Percentiles rank a stretch among this genome's conserved stretches.
phyloP scores from a whole-genome alignment of 352 stramenopile species.

The Aphanomyces euteiches region DNA sequence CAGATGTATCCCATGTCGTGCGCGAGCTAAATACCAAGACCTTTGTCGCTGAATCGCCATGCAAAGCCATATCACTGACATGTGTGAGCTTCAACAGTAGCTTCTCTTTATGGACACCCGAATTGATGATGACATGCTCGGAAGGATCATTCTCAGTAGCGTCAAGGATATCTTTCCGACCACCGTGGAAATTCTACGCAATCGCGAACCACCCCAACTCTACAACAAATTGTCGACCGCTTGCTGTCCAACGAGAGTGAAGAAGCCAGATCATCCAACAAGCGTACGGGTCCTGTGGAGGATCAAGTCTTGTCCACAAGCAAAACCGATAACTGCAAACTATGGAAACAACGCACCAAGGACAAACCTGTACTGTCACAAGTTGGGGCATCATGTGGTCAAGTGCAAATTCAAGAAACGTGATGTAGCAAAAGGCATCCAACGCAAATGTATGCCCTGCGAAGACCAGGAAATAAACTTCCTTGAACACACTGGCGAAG shows the following conservation, averaged over 20 bases:
- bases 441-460: neutral
- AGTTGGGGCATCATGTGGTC: neutral
- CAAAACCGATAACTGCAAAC: neutral
- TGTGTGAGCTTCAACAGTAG: slow-evolving; percentile 2
- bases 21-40: slow-evolving; percentile 6
- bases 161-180: slow-evolving; percentile 8
- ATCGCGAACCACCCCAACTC: slow-evolving; percentile 8
- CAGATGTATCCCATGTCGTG: slow-evolving; percentile 12
- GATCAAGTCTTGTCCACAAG: neutral
- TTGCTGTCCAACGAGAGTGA: slow-evolving; percentile 9
- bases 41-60: slow-evolving; percentile 6
- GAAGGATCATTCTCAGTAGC: slow-evolving; percentile 7
- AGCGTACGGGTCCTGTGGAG: neutral
- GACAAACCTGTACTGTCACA: slow-evolving; percentile 9
- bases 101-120: neutral
- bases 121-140: slow-evolving; percentile 1
- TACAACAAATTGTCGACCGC: slow-evolving; percentile 1
- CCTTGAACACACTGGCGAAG: neutral
- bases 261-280: neutral
- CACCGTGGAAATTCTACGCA: slow-evolving; percentile 12
- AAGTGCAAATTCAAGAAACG: neutral
- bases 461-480: neutral
- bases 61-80: slow-evolving; percentile 10
- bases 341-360: neutral
- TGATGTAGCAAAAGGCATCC: neutral